Conservation (phyloP, 345 rosid species). For the Barbarea vulgaris region DNA sequence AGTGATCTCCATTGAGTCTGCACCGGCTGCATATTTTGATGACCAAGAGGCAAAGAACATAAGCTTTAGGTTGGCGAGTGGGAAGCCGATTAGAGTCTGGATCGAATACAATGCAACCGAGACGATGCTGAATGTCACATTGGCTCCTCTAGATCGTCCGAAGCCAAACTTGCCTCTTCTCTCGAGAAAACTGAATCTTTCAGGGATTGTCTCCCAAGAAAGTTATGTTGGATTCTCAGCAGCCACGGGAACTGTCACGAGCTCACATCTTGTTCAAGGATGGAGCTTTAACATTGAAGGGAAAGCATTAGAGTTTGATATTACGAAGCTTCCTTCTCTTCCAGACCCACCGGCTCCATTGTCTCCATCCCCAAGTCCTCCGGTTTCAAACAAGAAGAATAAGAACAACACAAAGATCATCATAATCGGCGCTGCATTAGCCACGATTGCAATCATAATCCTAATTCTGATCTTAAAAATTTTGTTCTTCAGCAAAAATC, state of each 20-base stretch:
- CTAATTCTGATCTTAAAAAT: background rate
- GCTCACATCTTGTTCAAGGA: conserved; percentile 54
- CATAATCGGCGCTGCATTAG: conserved; percentile 2
- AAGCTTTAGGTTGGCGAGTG: conserved; percentile 48
- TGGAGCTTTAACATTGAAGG: conserved; percentile 66
- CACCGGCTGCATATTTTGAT: conserved; percentile 47
- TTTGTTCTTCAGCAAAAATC: background rate
- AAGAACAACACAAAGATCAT: background rate
- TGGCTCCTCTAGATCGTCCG: conserved; percentile 43
- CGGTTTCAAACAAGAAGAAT: background rate
- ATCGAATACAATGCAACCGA: conserved; percentile 55
- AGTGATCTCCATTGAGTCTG: conserved; percentile 42
- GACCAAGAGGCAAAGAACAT: conserved; percentile 25
- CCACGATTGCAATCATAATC: background rate
- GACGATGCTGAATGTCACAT: conserved; percentile 48
- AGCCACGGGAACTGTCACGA: conserved; percentile 45
- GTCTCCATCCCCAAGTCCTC: conserved; percentile 20
- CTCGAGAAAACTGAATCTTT: conserved; percentile 49
- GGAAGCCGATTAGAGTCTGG: conserved; percentile 55
- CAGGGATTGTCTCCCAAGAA: conserved; percentile 39
- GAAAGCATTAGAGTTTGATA: conserved; percentile 43
- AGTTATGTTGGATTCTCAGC: conserved; percentile 60
- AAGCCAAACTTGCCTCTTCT: conserved; percentile 56
- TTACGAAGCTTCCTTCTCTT: conserved; percentile 58
- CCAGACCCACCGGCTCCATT: conserved; percentile 32